Percentiles rank a stretch among this genome's conserved stretches.
phyloP scores from a whole-genome alignment of 2,329 filamentous ascomycete genomes.

The Fusarium mundagurra region DNA sequence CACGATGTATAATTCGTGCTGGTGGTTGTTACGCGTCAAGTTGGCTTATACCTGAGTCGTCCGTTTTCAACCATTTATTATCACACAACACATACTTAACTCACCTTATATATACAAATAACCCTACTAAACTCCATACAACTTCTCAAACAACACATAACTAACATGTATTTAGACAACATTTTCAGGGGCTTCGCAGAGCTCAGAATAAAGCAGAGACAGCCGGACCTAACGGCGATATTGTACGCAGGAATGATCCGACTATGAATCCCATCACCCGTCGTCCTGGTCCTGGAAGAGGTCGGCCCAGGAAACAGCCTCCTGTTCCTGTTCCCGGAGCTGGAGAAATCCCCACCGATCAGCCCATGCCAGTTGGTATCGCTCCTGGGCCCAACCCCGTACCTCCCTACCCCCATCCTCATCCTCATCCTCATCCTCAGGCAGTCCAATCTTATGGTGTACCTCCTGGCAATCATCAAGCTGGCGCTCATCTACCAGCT shows the following conservation, averaged over 20 bases:
- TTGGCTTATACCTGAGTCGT: constrained; percentile 17
- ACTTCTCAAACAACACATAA: background rate
- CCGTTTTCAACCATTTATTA: background rate
- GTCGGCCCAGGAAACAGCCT: constrained; percentile 61
- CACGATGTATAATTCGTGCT: constrained; percentile 7
- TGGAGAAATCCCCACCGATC: constrained; percentile 19
- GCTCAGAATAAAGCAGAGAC: constrained; percentile 63
- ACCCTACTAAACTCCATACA: background rate
- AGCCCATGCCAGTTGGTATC: constrained; percentile 3
- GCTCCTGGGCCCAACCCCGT: constrained; percentile 4
- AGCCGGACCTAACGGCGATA: constrained; percentile 48
- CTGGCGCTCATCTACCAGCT: background rate
- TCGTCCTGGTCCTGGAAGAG: constrained; percentile 66
- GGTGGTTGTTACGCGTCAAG: constrained; percentile 10
- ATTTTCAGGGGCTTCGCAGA: constrained; percentile 68
- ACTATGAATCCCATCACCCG: constrained; percentile 68
- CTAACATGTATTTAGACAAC: constrained; percentile 57
- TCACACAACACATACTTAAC: background rate
- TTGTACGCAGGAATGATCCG: constrained; percentile 57
- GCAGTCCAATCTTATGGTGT: background rate
- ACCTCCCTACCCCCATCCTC: constrained; percentile 7
- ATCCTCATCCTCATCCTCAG: constrained; percentile 18
- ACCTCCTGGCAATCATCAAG: background rate
- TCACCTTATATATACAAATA: background rate
- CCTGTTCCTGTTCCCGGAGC: constrained; percentile 24